Evolutionary conservation across 2,329 filamentous ascomycete species (phyloP).

Genomic region (Dothistroma pini): DNA sequence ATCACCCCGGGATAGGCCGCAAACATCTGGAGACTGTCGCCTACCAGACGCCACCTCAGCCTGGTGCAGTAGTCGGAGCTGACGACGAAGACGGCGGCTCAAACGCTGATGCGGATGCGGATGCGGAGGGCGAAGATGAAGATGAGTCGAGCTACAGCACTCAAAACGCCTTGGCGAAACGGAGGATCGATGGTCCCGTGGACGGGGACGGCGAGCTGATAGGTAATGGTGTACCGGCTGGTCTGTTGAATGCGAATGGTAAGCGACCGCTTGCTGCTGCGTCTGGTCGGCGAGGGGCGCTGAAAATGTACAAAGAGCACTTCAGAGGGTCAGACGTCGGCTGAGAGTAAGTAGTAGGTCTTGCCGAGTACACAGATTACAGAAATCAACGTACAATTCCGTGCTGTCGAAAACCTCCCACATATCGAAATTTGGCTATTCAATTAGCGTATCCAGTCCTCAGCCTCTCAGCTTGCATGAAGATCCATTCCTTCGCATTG

Average conservation of each 20-base stretch:
- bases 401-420: not conserved
- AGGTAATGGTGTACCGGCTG: not conserved
- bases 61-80: conserved; percentile 26
- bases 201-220: not conserved
- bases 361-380: not conserved
- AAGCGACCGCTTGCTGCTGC: conserved; percentile 19
- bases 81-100: conserved; percentile 20
- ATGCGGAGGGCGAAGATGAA: not conserved
- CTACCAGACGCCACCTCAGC: conserved; percentile 32
- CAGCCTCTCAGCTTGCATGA: conserved; percentile 38
- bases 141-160: not conserved
- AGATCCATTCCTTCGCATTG: conserved; percentile 42
- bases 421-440: not conserved
- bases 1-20: not conserved
- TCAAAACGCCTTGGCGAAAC: conserved; percentile 13
- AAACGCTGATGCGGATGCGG: conserved; percentile 1
- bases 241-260: conserved; percentile 22
- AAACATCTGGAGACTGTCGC: conserved; percentile 13
- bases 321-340: not conserved
- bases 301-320: conserved; percentile 9
- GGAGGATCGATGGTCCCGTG: not conserved
- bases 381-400: not conserved
- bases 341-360: not conserved
- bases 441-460: conserved; percentile 3
- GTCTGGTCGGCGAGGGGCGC: conserved; percentile 41